Percentiles rank a stretch among this genome's conserved stretches.
These are phyloP conservation scores for Cyberlindnera subsufficiens DNA, from an alignment of 805 yeast genomes.

Conservation along the genomic window DNA sequence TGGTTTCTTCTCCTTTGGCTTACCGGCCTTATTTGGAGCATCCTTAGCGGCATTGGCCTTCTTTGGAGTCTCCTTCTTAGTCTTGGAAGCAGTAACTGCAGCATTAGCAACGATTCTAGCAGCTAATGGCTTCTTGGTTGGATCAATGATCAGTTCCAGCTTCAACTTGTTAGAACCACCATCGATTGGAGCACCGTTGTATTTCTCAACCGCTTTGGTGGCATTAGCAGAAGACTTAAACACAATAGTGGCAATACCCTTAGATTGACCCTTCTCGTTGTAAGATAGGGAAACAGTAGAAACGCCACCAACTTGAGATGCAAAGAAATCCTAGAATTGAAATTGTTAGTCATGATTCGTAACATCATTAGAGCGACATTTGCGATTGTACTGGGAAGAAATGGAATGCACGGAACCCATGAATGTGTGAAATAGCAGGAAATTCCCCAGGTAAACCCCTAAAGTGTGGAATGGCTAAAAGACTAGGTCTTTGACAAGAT, in stretches of 20 bases:
- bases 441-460: too few relatives aligned
- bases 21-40: conserved; percentile 3
- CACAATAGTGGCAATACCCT: conserved; percentile 85
- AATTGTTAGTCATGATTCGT: conserved; percentile 9
- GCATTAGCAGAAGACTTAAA: conserved; percentile 72
- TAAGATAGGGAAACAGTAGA: conserved; percentile 64
- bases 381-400: background rate
- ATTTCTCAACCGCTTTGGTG: conserved; percentile 69
- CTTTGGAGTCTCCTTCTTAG: conserved; percentile 14
- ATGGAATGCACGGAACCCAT: background rate
- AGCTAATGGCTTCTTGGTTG: conserved; percentile 68
- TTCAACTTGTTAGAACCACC: conserved; percentile 73
- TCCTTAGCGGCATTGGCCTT: conserved; percentile 10
- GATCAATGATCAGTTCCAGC: conserved; percentile 80
- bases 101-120: conserved; percentile 61
- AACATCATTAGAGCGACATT: background rate
- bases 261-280: conserved; percentile 84
- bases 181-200: conserved; percentile 92
- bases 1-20: conserved; percentile 15
- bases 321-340: conserved; percentile 72
- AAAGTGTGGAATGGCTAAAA: too few relatives aligned
- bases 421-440: too few relatives aligned
- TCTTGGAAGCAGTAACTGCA: conserved; percentile 11
- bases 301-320: conserved; percentile 83
- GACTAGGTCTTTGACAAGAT: too few relatives aligned